Evolutionary conservation across 2,329 filamentous ascomycete genomes (phyloP), one percentile per base, ranked within the genome.

Genomic region (Exophiala sp.): DNA sequence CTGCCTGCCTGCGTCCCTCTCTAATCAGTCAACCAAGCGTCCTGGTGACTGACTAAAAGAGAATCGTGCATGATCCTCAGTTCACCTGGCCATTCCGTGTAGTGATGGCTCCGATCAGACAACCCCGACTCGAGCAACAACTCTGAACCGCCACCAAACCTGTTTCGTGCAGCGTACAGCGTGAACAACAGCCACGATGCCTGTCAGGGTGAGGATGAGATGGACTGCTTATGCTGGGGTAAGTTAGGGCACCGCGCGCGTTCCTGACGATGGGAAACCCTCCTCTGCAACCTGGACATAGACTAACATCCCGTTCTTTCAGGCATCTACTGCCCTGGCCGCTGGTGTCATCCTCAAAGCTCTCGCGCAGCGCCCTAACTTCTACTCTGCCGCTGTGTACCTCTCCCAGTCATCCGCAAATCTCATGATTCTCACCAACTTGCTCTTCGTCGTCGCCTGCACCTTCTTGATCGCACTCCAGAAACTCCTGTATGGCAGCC

Each of bases 321-420:
- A 89, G 86, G 78, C 81, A 69, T 96, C 91, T 48, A 83, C 86
- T 68, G 83, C 83, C 70, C 82, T 95, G 66, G 91, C 91, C 62
- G 85, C 81, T 58, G 81, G 82, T 62, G 89, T 95, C 52, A 78
- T 96, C 53, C 71, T 95, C 51, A 93, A 90, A 65, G 91, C 93
- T 55, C 91, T 97, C 70, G 86, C 93, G 65, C 88, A 97, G 72
- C 82, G 93, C 58, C 85, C 93, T 57, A 98, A 98, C 71, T 98
- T 97, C 76, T 98, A 98, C 73, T 94, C 91, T 47, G 90, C 93
- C 59, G 93, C 89, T 72, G 93, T 98, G 42, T 95, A 97, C 70
- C 81, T 98, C 43, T 88, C 90, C 34, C 91, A 97, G 70, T 96
- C 89, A 70, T 97, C 93, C 73, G 84, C 94, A 62, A 97, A 91